A percentile compares a stretch with the other conserved stretches of the same genome.
These are phyloP conservation scores for Pythium graminicola DNA, from an alignment of 352 stramenopile genomes.

Conservation along the genomic window DNA sequence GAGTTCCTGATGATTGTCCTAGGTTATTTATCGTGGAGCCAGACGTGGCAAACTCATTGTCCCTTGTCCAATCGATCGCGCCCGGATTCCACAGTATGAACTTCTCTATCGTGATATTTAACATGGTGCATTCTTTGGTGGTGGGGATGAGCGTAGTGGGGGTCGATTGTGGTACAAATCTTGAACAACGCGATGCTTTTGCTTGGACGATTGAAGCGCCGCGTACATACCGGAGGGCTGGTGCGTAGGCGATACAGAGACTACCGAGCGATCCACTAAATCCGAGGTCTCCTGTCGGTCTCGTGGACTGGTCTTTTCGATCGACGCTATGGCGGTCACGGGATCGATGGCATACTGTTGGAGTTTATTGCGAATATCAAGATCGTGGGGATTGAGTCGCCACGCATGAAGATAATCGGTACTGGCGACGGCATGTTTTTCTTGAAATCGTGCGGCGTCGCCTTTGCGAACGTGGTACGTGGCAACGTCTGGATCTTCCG, in stretches of 20 bases:
- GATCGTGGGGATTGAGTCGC: slow-evolving; percentile 48
- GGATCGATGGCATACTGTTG: slow-evolving; percentile 39
- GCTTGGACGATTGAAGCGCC: slow-evolving; percentile 39
- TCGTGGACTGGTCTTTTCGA: not conserved
- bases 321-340: not conserved
- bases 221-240: slow-evolving; percentile 13
- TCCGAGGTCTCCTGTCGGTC: no score
- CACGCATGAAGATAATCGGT: slow-evolving; percentile 45
- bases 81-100: slow-evolving; percentile 71
- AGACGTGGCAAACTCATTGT: slow-evolving; percentile 78
- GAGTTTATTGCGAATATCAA: slow-evolving; percentile 57
- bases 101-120: slow-evolving; percentile 83
- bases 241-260: not conserved
- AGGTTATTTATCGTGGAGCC: slow-evolving; percentile 81
- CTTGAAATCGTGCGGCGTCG: slow-evolving; percentile 66
- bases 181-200: slow-evolving; percentile 50
- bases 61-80: slow-evolving; percentile 68
- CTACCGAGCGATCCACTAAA: no score
- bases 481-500: slow-evolving; percentile 42
- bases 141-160: no score
- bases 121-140: slow-evolving; percentile 21
- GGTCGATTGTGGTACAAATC: slow-evolving; percentile 49
- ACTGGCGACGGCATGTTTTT: slow-evolving; percentile 52
- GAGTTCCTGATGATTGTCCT: not conserved
- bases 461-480: slow-evolving; percentile 66